These are phyloP conservation scores for Ophiostoma piceae DNA, from an alignment of 2,329 filamentous ascomycete genomes.

Conservation along the genomic window DNA sequence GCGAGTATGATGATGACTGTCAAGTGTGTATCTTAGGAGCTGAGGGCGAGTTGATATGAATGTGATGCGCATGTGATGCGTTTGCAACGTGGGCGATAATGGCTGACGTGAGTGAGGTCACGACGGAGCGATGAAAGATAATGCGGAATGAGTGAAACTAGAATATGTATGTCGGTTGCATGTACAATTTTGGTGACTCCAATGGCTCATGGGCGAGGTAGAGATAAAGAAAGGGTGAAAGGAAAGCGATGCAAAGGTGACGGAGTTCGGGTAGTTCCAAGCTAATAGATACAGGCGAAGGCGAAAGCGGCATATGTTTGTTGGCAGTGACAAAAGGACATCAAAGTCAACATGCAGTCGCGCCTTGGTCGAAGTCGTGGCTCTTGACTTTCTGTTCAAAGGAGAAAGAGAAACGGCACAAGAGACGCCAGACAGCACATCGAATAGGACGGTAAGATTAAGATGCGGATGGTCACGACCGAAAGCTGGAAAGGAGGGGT, in stretches of 20 bases:
- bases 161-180: background rate
- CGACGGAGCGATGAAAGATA: background rate
- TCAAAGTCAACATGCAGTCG: background rate
- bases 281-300: constrained; percentile 1
- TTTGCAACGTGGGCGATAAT: background rate
- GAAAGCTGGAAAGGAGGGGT: constrained; percentile 15
- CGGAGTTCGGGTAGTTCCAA: background rate
- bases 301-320: background rate
- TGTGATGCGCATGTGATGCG: no score
- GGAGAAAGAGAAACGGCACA: background rate
- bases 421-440: background rate
- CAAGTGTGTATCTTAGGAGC: background rate
- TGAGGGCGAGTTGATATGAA: background rate
- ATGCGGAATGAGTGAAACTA: background rate
- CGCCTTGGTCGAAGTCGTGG: background rate
- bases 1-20: background rate
- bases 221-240: background rate
- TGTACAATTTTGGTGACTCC: background rate
- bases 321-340: background rate
- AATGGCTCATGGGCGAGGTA: background rate
- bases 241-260: background rate
- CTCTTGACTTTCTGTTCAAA: background rate
- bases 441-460: background rate
- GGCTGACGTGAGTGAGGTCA: background rate
- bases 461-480: background rate